phyloP scores from a whole-genome alignment of 306 rosid genomes.

The Neltuma alba region DNA sequence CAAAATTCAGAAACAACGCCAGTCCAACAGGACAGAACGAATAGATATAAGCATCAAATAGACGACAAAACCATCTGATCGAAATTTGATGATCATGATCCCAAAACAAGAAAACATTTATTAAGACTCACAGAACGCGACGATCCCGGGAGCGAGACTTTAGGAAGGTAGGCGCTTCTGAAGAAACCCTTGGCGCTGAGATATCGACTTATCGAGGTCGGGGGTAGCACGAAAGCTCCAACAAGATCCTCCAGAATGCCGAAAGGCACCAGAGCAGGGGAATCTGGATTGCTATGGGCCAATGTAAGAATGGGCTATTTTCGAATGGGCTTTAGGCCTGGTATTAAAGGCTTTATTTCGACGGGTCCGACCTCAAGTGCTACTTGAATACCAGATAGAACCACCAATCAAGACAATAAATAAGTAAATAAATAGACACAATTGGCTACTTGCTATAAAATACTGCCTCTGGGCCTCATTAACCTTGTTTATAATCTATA shows the following conservation, averaged over 20 bases:
- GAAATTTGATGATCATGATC: not conserved
- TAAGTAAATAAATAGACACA: too few species aligned
- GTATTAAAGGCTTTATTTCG: too few species aligned
- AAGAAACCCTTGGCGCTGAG: not conserved
- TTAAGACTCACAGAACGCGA: not conserved
- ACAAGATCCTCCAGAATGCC: not conserved
- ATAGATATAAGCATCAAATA: conserved; percentile 20
- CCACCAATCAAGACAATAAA: too few species aligned
- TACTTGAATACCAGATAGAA: too few species aligned
- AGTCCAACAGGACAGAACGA: not conserved
- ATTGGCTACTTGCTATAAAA: too few species aligned
- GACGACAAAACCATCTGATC: conserved; percentile 7
- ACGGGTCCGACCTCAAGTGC: too few species aligned
- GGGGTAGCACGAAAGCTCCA: not conserved
- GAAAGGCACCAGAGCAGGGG: not conserved
- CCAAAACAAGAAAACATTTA: conserved; percentile 5
- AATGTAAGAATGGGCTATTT: not conserved
- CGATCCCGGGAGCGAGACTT: not conserved
- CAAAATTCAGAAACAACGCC: not conserved
- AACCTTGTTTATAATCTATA: too few species aligned
- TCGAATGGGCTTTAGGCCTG: not conserved
- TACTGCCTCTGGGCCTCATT: too few species aligned
- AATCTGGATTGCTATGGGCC: not conserved
- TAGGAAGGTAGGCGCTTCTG: not conserved
- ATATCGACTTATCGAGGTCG: not conserved